Evolutionary conservation across 192 early-diverging fungal genomes (phyloP), one percentile per base, ranked within the genome.

Genomic region (Coemansia sp.): DNA sequence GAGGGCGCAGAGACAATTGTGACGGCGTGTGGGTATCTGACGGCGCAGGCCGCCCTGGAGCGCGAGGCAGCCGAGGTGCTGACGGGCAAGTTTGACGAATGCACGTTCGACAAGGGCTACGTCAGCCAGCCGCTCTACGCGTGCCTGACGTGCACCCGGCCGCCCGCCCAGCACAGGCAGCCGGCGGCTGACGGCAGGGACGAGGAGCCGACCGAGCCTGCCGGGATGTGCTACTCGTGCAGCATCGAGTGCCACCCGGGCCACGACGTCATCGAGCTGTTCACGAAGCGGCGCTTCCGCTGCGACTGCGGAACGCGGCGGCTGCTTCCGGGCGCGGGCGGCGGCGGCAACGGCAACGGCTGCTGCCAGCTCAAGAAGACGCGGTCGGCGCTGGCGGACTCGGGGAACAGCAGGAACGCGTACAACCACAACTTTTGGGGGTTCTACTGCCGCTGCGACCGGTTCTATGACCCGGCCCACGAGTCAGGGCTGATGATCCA

Each of bases 401-500:
- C 64, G 9, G 30, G 39, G 26, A 94, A 91, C 55, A 50, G 56
- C 2, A 48, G 81, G 36, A 96, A 96, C 67, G 51, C 45, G 21
- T 94, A 97, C 75, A 81, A 80, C 38, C 82, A 92, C 53, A 92
- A 91, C 60, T 97, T 86, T 57, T 55, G 72, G 30, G 91, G 90
- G 10, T 58, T 68, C 36, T 93, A 91, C 52, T 97, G 94, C 67
- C 84, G 80, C 76, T 97, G 94, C 64, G 68, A 91, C 39, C 55
- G 66, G 21, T 57, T 68, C 3, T 94, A 97, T 61, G 83, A 91
- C 44, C 80, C 81, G 2, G 75, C 73, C 13, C 80, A 56, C 21
- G 91, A 92, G 44, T 70, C 83, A 14, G 77, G 68, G 11, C 72
- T 75, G 33, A 97, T 97, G 94, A 47, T 82, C 8, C 83, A 94